These are phyloP conservation scores for Nicotiana attenuata DNA, from an alignment of 257 asterid species.

Conservation along the genomic window DNA sequence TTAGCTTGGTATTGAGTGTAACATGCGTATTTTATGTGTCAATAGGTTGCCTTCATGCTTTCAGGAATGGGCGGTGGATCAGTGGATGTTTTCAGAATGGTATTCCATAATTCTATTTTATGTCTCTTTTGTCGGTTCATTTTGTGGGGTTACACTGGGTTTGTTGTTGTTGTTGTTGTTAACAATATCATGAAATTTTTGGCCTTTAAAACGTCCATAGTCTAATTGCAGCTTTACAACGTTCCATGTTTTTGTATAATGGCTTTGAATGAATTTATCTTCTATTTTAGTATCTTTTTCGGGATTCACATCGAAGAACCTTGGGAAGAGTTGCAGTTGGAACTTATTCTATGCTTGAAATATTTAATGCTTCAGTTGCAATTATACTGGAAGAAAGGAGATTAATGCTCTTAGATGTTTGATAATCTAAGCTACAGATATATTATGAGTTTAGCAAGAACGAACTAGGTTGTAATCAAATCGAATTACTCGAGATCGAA, in stretches of 20 bases:
- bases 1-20: neutral
- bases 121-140: neutral
- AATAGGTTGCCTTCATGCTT: slow-evolving; percentile 90
- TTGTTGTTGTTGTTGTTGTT: neutral
- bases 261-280: neutral
- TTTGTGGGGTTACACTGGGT: no score
- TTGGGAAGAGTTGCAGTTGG: neutral
- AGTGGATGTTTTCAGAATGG: slow-evolving; percentile 85
- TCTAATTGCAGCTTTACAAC: neutral
- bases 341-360: neutral
- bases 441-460: neutral
- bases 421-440: neutral
- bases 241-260: neutral
- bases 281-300: neutral
- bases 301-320: neutral
- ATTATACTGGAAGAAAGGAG: neutral
- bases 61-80: slow-evolving; percentile 94
- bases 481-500: neutral
- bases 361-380: neutral
- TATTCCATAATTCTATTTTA: slow-evolving; percentile 9
- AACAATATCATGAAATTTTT: neutral
- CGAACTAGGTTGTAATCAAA: neutral
- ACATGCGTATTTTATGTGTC: neutral
- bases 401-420: neutral
- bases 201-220: neutral